phyloP scores from a whole-genome alignment of 2,329 filamentous ascomycete genomes.

The Arthrobotrys megalospora region DNA sequence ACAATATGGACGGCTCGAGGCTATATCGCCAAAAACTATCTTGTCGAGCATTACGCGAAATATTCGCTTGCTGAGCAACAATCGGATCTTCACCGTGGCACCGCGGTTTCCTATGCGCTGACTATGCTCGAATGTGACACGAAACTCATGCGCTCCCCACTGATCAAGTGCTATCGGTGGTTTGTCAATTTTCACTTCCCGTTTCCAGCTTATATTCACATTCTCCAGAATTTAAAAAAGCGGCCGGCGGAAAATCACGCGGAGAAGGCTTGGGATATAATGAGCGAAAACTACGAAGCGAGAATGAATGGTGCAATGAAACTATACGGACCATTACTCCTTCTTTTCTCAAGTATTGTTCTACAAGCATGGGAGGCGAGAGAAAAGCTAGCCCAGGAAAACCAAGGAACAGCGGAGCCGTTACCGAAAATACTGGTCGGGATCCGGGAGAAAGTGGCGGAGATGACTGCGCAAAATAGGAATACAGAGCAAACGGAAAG shows the following conservation, averaged over 20 bases:
- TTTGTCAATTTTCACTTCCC: constrained; percentile 75
- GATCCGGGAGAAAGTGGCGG: constrained; percentile 21
- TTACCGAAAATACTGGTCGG: constrained; percentile 11
- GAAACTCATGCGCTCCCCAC: constrained; percentile 41
- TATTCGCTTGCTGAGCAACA: not conserved
- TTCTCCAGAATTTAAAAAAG: constrained; percentile 71
- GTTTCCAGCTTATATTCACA: constrained; percentile 75
- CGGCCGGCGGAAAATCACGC: constrained; percentile 67
- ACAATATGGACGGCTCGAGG: constrained; percentile 67
- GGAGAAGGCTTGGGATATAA: constrained; percentile 74
- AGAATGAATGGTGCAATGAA: constrained; percentile 70
- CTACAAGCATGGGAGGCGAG: constrained; percentile 76
- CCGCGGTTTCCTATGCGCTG: constrained; percentile 64
- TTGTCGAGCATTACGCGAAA: constrained; percentile 66
- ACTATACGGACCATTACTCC: constrained; percentile 73
- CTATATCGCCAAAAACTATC: constrained; percentile 66
- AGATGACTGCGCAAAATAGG: constrained; percentile 4
- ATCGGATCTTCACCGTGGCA: not conserved
- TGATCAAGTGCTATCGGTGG: constrained; percentile 72
- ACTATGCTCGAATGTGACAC: constrained; percentile 56
- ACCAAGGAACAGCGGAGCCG: constrained; percentile 64
- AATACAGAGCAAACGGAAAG: constrained; percentile 28
- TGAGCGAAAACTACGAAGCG: constrained; percentile 73
- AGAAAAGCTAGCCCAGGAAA: constrained; percentile 70
- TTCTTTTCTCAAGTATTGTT: constrained; percentile 74